Base-by-base conservation (phyloP, 768 basidiomycete species). In the Mycena latifolia region DNA sequence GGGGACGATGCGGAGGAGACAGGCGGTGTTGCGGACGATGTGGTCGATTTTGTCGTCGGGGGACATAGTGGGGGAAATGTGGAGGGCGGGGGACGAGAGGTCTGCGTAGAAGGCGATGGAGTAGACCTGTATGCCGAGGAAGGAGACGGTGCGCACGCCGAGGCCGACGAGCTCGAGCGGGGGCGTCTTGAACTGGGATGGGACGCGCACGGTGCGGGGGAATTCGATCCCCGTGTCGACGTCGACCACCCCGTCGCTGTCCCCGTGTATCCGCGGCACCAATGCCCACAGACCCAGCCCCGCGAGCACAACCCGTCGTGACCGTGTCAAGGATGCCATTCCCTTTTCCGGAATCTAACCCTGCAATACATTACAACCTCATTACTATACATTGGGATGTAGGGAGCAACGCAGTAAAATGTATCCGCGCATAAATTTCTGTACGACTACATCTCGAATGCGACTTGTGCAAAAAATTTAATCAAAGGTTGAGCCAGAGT, bases 81-180 rank as follows among this genome's bases (percentile, higher is more conserved):
- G 83, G 62, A 93, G 81, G 45, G 82, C 84, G 0, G 89, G 86
- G 66, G 89, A 86, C n/a, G 81, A 72, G 47, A 95, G 78, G 75
- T 97, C 94, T 8, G 93, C 92, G 76, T 97, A 98, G 78, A 98
- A 95, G 2, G 87, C 96, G 35, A 94, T 88, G 14, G 92, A 92
- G 78, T 98, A 98, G 18, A 97, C 95, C 74, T 93, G 89, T 68
- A 98, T 87, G 9, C 90, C 85, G 41, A 97, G 82, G 78, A 98
- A 95, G 17, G 94, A 95, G 31, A 98, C 95, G 0, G 90, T 93
- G 54, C 96, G 84, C 41, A 95, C 94, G 25, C 96, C 96, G 1
- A 94, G 80, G 8, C 96, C 96, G 22, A 98, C 79, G 7, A 97
- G 85, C 14, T 88, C 85, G 71, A 93, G 86, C 2, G 85, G 78